These are phyloP conservation scores for Ilyonectria destructans DNA, from an alignment of 2,329 filamentous ascomycete species.

Conservation along the genomic window DNA sequence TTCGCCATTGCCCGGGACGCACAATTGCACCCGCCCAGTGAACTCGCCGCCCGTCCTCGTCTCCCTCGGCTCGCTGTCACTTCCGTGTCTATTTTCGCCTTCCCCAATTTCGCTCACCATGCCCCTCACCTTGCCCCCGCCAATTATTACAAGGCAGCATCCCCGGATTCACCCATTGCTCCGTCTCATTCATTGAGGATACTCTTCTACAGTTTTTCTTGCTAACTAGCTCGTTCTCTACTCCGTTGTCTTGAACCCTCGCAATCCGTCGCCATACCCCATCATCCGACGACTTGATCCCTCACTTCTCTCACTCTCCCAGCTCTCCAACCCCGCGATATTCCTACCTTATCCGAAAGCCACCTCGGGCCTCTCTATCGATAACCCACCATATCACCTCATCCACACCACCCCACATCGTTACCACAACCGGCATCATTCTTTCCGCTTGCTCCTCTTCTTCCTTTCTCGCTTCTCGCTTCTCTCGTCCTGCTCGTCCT, in stretches of 20 bases:
- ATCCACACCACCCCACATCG: conserved; percentile 2
- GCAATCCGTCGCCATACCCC: conserved; percentile 20
- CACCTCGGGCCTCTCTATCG: neutral
- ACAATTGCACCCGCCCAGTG: neutral
- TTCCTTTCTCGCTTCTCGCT: neutral
- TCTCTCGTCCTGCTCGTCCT: conserved; percentile 15
- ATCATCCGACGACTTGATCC: conserved; percentile 27
- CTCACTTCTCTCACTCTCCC: neutral
- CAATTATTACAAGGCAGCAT: neutral
- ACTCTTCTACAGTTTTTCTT: neutral
- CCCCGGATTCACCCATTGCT: conserved; percentile 5
- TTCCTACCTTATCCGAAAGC: neutral
- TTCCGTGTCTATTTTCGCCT: neutral
- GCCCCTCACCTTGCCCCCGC: conserved; percentile 6
- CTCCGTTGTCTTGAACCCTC: neutral
- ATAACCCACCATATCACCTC: conserved; percentile 7
- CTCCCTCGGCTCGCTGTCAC: neutral
- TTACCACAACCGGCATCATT: neutral
- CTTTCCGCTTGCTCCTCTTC: neutral
- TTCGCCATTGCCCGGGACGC: neutral
- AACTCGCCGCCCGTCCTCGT: neutral
- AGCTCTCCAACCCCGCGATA: conserved; percentile 8
- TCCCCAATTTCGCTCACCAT: conserved; percentile 1
- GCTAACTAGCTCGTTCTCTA: neutral
- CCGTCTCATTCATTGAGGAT: neutral